Evolutionary conservation across 495 filamentous ascomycete species (phyloP).

Genomic region (Aspergillus baeticus): DNA sequence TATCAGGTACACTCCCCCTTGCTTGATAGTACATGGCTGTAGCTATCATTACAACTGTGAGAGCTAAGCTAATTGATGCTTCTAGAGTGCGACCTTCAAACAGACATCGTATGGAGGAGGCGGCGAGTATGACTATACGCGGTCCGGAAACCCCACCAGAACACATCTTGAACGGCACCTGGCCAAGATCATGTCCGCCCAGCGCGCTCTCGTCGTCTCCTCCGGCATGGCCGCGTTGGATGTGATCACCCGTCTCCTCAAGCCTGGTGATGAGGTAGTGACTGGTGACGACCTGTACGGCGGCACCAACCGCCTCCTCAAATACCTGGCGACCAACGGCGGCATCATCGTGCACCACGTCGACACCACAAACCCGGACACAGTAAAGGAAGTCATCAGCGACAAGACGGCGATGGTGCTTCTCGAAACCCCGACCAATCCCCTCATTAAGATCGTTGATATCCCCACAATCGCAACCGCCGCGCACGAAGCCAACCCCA

Average conservation of each 20-base stretch:
- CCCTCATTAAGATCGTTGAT: slow-evolving; percentile 96
- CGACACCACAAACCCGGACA: slow-evolving; percentile 77
- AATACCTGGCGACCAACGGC: slow-evolving; percentile 80
- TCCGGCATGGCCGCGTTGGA: slow-evolving; percentile 97
- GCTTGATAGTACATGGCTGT: background rate
- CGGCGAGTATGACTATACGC: slow-evolving; percentile 94
- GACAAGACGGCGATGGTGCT: slow-evolving; percentile 92
- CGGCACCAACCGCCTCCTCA: slow-evolving; percentile 90
- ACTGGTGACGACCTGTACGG: slow-evolving; percentile 97
- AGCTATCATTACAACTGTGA: background rate
- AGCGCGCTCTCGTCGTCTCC: slow-evolving; percentile 85
- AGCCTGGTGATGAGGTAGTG: slow-evolving; percentile 94
- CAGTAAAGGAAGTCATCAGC: slow-evolving; percentile 64
- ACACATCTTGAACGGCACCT: slow-evolving; percentile 96
- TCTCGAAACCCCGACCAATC: slow-evolving; percentile 95
- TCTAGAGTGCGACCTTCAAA: slow-evolving; percentile 94
- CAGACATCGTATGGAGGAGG: slow-evolving; percentile 77
- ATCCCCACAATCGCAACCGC: slow-evolving; percentile 72
- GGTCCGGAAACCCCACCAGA: slow-evolving; percentile 93
- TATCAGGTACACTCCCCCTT: slow-evolving; percentile 63
- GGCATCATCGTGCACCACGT: slow-evolving; percentile 95
- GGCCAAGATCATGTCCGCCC: slow-evolving; percentile 97
- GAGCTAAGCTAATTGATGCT: slow-evolving; percentile 13
- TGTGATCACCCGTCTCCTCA: slow-evolving; percentile 90
- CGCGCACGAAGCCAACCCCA: slow-evolving; percentile 76